phyloP scores from a whole-genome alignment of 73 alveolate species.

The Paramecium sonneborni region DNA sequence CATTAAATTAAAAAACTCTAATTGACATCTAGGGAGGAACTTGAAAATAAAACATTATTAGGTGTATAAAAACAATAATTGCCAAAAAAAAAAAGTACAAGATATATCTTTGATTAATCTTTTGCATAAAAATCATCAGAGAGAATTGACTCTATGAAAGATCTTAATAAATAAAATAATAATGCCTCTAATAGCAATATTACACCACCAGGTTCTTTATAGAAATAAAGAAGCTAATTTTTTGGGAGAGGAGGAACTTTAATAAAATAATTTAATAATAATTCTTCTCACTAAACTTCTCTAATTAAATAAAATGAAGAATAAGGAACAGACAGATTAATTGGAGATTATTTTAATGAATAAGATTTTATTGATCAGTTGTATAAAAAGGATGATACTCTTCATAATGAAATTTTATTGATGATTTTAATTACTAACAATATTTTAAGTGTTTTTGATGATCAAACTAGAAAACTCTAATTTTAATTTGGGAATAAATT shows the following conservation, averaged over 20 bases:
- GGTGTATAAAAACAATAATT: background rate
- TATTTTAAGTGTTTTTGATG: background rate
- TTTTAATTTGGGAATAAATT: background rate
- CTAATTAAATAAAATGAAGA: background rate
- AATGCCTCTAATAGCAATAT: background rate
- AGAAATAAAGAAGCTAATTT: background rate
- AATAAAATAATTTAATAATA: background rate
- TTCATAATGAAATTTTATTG: background rate
- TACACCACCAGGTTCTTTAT: background rate
- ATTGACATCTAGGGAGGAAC: background rate
- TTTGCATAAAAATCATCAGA: background rate
- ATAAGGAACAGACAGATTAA: background rate
- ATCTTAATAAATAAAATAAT: background rate
- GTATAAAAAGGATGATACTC: background rate
- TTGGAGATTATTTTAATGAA: constrained; percentile 17
- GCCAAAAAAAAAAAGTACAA: background rate
- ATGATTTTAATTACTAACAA: background rate
- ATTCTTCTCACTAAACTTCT: background rate
- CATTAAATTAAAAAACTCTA: background rate
- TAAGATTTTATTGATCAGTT: background rate
- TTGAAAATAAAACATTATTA: background rate
- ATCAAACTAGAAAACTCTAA: background rate
- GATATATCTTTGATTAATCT: background rate
- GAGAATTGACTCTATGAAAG: background rate
- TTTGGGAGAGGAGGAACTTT: background rate